Evolutionary conservation across 176 grass and related monocot genomes (phyloP).

Genomic region (Cymbopogon citratus): DNA sequence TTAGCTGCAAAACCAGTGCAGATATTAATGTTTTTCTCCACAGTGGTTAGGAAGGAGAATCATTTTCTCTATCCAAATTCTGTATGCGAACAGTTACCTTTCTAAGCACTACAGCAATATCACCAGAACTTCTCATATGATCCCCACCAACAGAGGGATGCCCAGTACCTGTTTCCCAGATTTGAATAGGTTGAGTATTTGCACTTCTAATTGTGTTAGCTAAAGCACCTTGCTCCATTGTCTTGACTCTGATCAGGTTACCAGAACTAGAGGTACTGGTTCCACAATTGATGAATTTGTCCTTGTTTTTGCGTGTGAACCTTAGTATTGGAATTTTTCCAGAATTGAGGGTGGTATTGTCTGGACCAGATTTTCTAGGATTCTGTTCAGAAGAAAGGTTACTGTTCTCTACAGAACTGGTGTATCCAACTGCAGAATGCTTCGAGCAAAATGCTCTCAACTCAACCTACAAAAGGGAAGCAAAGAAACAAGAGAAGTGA

Average conservation of each 20-base stretch:
- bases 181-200: constrained; percentile 30
- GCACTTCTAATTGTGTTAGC: constrained; percentile 31
- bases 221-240: constrained; percentile 36
- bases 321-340: constrained; percentile 70
- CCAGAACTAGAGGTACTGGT: constrained; percentile 31
- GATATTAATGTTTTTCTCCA: constrained; percentile 11
- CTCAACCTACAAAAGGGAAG: constrained; percentile 61
- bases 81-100: constrained; percentile 53
- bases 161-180: constrained; percentile 36
- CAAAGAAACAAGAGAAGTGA: constrained; percentile 31
- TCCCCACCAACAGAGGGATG: constrained; percentile 30
- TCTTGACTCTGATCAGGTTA: constrained; percentile 50
- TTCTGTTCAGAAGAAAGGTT: constrained; percentile 36
- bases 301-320: constrained; percentile 86
- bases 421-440: constrained; percentile 59
- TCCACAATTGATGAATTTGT: constrained; percentile 48
- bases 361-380: constrained; percentile 19
- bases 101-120: constrained; percentile 65
- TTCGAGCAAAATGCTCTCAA: constrained; percentile 91
- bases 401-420: constrained; percentile 15
- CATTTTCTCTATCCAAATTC: neutral
- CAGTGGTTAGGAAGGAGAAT: neutral
- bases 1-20: constrained; percentile 55
- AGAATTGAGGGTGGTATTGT: constrained; percentile 24
- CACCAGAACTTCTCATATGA: constrained; percentile 45